Conservation (phyloP, 1,284 basidiomycete species). For the Irpex sp. region DNA sequence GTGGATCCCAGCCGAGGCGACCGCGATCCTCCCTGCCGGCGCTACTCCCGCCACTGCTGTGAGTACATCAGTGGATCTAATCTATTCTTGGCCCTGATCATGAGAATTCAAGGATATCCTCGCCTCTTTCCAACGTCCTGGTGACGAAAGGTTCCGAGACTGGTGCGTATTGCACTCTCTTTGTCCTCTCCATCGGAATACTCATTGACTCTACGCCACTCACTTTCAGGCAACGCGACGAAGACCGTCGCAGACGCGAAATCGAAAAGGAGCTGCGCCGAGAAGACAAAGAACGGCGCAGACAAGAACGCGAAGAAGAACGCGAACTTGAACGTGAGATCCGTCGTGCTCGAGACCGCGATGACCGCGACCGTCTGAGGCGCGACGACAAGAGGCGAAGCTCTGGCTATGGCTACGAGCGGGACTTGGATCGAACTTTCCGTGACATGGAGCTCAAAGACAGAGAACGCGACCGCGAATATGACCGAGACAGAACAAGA, state of each 20-base stretch:
- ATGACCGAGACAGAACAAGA: constrained; percentile 19
- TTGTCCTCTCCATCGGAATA: neutral
- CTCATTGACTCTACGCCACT: constrained; percentile 1
- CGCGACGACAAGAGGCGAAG: constrained; percentile 15
- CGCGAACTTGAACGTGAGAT: constrained; percentile 38
- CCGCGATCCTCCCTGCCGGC: constrained; percentile 49
- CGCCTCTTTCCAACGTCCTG: constrained; percentile 38
- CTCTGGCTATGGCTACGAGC: constrained; percentile 17
- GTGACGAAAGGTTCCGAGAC: constrained; percentile 24
- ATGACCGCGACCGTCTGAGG: constrained; percentile 14
- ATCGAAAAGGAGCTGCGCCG: constrained; percentile 18
- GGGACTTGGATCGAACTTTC: constrained; percentile 29
- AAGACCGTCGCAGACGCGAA: constrained; percentile 49
- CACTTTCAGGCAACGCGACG: constrained; percentile 45
- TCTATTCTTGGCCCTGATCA: neutral
- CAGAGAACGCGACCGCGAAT: constrained; percentile 19
- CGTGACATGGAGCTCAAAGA: constrained; percentile 22
- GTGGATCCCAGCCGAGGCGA: constrained; percentile 69
- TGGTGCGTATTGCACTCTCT: constrained; percentile 35
- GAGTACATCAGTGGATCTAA: constrained; percentile 7
- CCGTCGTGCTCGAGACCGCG: constrained; percentile 25
- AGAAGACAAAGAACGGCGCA: constrained; percentile 48
- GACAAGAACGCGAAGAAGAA: constrained; percentile 43
- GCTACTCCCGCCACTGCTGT: constrained; percentile 55
- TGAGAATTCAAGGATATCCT: constrained; percentile 45